Base-by-base conservation (phyloP, 1,284 basidiomycete genomes). In the Cryptococcus sp. region DNA sequence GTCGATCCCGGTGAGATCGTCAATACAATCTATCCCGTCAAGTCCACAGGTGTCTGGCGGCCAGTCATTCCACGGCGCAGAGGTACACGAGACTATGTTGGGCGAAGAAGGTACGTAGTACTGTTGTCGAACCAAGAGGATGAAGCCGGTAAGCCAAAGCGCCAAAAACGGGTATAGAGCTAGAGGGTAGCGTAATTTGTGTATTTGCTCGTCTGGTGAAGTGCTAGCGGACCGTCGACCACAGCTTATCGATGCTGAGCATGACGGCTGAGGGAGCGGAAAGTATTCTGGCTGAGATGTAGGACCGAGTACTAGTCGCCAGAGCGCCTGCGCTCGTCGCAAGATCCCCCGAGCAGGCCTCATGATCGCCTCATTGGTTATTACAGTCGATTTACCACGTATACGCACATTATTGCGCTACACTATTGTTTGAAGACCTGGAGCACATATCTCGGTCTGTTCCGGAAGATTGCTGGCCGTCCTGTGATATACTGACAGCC, bases 11-110 rank as follows among this genome's bases (percentile, higher is more conserved):
- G 20, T 38, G 53, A 75, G 57, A 29, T 53, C 56, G 1, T 58
- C 37, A 11, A 50, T 41, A 57, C 75, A 77, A 8, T 47, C 61
- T 3, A 50, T 59, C 17, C 66, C 74, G 46, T 69, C 59, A 10
- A 73, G 25, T 3, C 74, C 75, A 48, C 75, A 77, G 1, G 46
- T 52, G 61, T 76, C 74, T 10, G 74, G 72, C 26, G 75, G 75
- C 70, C 70, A 77, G 53, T 69, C 62, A 25, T 63, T 51, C 67
- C 67, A 76, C 22, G 65, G 49, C n/a, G 68, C 53, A 2, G 64
- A 54, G 8, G 65, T 72, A 57, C 75, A 77, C 5, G 34, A 26
- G 22, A 74, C 62, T 6, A 66, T 63, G 11, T 38, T 50, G 1
- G 70, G 69, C 3, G 64, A 47, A 10, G 48, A 26, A 5, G 67